phyloP scores from a whole-genome alignment of 495 filamentous ascomycete genomes.

The Stereocaulon alpinum region DNA sequence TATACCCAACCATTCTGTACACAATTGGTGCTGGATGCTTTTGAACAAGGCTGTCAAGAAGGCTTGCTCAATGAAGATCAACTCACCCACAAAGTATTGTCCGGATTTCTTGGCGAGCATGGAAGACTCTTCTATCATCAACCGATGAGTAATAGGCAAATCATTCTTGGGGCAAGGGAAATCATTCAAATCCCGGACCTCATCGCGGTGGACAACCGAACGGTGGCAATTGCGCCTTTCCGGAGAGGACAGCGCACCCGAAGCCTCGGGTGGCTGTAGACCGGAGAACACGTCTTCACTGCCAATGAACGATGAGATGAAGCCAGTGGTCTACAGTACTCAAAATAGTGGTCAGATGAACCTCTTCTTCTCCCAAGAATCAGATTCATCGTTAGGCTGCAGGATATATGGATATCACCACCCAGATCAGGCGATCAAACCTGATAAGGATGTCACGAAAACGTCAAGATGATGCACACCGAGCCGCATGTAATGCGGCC shows the following conservation, averaged over 20 bases:
- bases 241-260: conserved; percentile 1
- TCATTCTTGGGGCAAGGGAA: background rate
- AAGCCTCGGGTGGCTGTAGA: conserved; percentile 2
- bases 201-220: background rate
- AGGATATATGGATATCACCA: background rate
- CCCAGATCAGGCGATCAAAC: background rate
- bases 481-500: background rate
- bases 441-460: background rate
- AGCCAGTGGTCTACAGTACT: no score
- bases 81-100: conserved; percentile 59
- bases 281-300: background rate
- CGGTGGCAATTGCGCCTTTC: background rate
- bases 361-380: background rate
- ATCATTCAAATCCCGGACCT: background rate
- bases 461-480: background rate
- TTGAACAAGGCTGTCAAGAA: conserved; percentile 57
- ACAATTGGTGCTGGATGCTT: conserved; percentile 59
- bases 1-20: conserved; percentile 88
- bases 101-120: conserved; percentile 63
- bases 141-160: background rate
- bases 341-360: background rate
- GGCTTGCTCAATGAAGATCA: conserved; percentile 55
- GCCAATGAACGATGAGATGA: no score
- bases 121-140: conserved; percentile 62
- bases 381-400: background rate